Evolutionary conservation across 2,329 filamentous ascomycete species (phyloP).

Genomic region (Graphiopsis chlorocephala): DNA sequence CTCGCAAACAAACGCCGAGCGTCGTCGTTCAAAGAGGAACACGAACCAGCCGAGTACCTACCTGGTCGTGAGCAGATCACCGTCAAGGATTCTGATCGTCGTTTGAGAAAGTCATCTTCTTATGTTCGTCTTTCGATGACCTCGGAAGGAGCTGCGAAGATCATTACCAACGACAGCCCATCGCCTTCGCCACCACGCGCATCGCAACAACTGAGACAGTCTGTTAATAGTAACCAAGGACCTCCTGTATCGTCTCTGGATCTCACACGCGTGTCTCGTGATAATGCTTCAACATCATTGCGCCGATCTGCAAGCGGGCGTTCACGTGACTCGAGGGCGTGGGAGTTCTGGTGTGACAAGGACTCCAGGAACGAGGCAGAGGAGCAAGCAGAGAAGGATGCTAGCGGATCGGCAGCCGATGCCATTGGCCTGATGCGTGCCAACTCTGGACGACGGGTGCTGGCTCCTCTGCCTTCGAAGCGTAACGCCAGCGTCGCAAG

Average conservation of each 20-base stretch:
- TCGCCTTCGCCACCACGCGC: conserved; percentile 64
- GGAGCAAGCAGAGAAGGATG: conserved; percentile 76
- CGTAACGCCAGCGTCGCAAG: conserved; percentile 53
- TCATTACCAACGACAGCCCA: conserved; percentile 66
- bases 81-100: not conserved
- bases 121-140: conserved; percentile 77
- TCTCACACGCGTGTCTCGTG: not conserved
- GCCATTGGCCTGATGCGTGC: conserved; percentile 80
- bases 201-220: conserved; percentile 23
- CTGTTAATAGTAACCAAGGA: conserved; percentile 8
- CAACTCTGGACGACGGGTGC: conserved; percentile 56
- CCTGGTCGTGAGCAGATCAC: not conserved
- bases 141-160: conserved; percentile 84
- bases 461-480: conserved; percentile 58
- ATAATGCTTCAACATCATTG: not conserved
- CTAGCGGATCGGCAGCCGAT: conserved; percentile 73
- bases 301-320: conserved; percentile 59
- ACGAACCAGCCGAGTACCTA: not conserved
- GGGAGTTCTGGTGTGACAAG: conserved; percentile 87
- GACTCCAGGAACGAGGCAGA: conserved; percentile 76
- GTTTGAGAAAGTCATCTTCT: conserved; percentile 39
- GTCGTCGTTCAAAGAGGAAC: conserved; percentile 32
- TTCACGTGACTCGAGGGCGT: conserved; percentile 82
- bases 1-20: conserved; percentile 47
- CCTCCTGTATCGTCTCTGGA: conserved; percentile 6